Conservation (phyloP, 1,284 basidiomycete genomes). For the Cryptococcus sp. region DNA sequence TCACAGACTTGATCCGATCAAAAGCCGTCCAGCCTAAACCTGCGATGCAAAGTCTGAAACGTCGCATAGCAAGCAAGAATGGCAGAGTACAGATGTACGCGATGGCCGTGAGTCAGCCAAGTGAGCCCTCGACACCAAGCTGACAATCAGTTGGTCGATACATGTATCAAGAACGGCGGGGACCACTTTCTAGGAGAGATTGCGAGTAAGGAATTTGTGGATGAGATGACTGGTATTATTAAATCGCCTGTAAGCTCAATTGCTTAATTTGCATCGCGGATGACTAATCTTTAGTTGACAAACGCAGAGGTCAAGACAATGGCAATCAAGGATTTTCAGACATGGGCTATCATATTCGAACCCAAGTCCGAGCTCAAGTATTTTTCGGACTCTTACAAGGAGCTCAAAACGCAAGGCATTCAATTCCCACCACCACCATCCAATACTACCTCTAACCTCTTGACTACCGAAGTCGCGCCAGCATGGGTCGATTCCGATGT, state of each 20-base stretch:
- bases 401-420: conserved; percentile 59
- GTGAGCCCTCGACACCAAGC: conserved; percentile 3
- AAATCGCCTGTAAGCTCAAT: conserved; percentile 47
- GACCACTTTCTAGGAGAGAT: conserved; percentile 83
- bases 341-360: conserved; percentile 88
- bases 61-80: conserved; percentile 86
- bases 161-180: conserved; percentile 96
- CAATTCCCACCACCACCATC: conserved; percentile 45
- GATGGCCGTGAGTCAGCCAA: conserved; percentile 63
- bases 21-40: conserved; percentile 81
- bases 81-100: conserved; percentile 90
- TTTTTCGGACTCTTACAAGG: conserved; percentile 73
- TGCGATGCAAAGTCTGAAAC: conserved; percentile 84
- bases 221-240: conserved; percentile 56
- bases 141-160: conserved; percentile 70
- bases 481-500: conserved; percentile 96
- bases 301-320: conserved; percentile 81
- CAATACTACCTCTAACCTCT: conserved; percentile 31
- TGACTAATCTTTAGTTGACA: conserved; percentile 45
- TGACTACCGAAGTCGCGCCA: conserved; percentile 57
- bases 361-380: conserved; percentile 70
- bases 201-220: conserved; percentile 85
- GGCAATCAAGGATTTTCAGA: conserved; percentile 76
- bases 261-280: not conserved
- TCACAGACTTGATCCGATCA: conserved; percentile 93